Base-by-base conservation (phyloP, 169 alveolate genomes). In the Sarcocystis neurona region DNA sequence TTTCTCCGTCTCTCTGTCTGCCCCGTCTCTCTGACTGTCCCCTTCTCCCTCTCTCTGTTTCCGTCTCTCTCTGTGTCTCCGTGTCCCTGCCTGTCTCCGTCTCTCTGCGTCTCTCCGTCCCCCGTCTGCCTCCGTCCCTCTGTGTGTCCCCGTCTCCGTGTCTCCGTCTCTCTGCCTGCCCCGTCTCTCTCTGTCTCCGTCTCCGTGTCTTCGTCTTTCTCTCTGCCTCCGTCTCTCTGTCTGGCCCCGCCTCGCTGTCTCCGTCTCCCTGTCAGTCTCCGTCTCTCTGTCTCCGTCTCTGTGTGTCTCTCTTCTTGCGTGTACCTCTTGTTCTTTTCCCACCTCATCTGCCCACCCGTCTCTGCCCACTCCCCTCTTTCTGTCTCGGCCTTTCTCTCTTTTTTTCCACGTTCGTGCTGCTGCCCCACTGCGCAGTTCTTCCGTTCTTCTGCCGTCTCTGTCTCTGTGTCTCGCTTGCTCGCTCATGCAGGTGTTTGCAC, bases 401-500 rank as follows among this genome's bases (percentile, higher is more conserved):
- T 82, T 10, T 41, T n/a, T 44, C 79, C 44, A 20, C 32, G 18
- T 32, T 12, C 34, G 20, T 58, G 70, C 79, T 10, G 18, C 30
- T 43, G 30, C 20, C 12, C 80, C 23, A 32, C n/a, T 6, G 6
- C 23, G 44, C 44, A 18, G 27, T 79, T 23, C 4, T 8, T 23
- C 44, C 44, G 30, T 8, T 10, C 79, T 47, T 44, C 78, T 30
- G 15, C 18, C 20, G 32, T 44, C 37, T 39, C 46, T 79, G 10
- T 79, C 43, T n/a, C 6, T 79, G 23, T 34, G 12, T 72, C 23
- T 72, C 80, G 12, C 23, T 72, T 23, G 12, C 41, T 39, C 34
- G 46, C 34, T 5, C 46, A 15, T 15, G 20, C 84, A 85, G 85
- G 50, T 85, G 90, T 58, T 77, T 58, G 30, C 63, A 85, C 77